Evolutionary conservation across 176 grass and related monocot genomes (phyloP), one percentile per base, ranked within the genome.

Genomic region (Musa beccarii): DNA sequence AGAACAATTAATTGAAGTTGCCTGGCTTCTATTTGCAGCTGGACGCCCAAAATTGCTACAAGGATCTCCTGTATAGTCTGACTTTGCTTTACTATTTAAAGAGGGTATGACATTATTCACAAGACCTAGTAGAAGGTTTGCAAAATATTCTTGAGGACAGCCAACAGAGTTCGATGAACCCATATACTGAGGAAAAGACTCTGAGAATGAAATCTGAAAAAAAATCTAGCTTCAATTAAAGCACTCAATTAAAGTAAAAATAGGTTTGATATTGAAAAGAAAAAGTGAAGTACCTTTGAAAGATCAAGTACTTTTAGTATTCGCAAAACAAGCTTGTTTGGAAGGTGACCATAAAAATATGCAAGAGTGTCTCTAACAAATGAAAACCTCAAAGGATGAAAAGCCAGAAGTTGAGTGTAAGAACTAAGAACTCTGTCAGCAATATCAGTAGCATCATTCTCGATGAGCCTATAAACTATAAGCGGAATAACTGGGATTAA

Each of bases 311-410:
- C 74, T 53, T 89, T 99, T 73, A 99, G 88, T 69, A 99, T 85
- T 70, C 88, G 85, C 59, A 91, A 69, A 82, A 99, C 86, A 75
- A 99, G 59, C 81, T 99, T 99, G 77, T 55, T 89, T 81, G 90
- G 84, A 80, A 99, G 95, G 78, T 91, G 54, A 71, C 82, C 88
- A 82, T 99, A 99, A 71, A 99, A 99, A 82, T 99, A 99, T 67
- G 95, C 95, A 87, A 99, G 95, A 79, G 93, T 94, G 84, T 99
- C 90, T 68, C 95, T 86, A 34, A 94, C 95, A 81, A 99, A 99
- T 71, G 88, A 87, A 87, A 99, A 99, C 71, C 90, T 91, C 59
- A 99, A 80, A 34, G 95, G 95, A 28, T 99, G 95, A 82, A 99
- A 99, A 53, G 80, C 83, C 79, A 99, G 86, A 79, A 86, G 86